phyloP scores from a whole-genome alignment of 345 rosid species.

The Erysimum cheiranthoides region DNA sequence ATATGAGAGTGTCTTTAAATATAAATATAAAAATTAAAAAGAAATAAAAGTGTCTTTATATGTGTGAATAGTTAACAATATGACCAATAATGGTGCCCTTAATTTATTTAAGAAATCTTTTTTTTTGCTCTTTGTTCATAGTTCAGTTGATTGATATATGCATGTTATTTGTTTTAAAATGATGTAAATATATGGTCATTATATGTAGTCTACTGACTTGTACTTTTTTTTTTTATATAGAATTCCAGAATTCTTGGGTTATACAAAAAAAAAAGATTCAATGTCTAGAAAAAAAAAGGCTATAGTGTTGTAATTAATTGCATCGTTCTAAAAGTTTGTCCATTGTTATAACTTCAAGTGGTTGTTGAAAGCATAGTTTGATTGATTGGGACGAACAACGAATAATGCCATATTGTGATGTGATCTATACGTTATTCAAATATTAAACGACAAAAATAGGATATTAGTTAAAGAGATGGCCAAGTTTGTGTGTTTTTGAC shows the following conservation, averaged over 20 bases:
- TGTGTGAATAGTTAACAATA: too few species aligned
- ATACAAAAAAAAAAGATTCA: not conserved
- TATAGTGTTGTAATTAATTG: not conserved
- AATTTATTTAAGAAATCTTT: not conserved
- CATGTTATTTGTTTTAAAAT: too few species aligned
- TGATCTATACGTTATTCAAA: slow-evolving; percentile 23
- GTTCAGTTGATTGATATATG: not conserved
- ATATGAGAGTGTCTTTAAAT: too few species aligned
- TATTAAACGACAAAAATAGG: slow-evolving; percentile 28
- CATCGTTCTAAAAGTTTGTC: slow-evolving; percentile 22
- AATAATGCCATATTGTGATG: slow-evolving; percentile 31
- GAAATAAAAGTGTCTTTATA: too few species aligned
- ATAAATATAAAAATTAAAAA: too few species aligned
- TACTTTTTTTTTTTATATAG: too few species aligned
- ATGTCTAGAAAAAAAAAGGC: not conserved
- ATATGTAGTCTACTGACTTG: too few species aligned
- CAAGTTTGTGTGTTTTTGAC: slow-evolving; percentile 28
- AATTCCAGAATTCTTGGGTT: too few species aligned
- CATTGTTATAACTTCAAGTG: slow-evolving; percentile 27
- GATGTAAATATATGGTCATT: not conserved
- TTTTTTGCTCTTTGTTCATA: not conserved
- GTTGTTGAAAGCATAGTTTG: slow-evolving; percentile 35
- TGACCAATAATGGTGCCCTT: too few species aligned
- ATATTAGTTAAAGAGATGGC: slow-evolving; percentile 32
- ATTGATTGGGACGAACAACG: slow-evolving; percentile 36